Conservation (phyloP, 257 asterid species). For the Linaria vulgaris region DNA sequence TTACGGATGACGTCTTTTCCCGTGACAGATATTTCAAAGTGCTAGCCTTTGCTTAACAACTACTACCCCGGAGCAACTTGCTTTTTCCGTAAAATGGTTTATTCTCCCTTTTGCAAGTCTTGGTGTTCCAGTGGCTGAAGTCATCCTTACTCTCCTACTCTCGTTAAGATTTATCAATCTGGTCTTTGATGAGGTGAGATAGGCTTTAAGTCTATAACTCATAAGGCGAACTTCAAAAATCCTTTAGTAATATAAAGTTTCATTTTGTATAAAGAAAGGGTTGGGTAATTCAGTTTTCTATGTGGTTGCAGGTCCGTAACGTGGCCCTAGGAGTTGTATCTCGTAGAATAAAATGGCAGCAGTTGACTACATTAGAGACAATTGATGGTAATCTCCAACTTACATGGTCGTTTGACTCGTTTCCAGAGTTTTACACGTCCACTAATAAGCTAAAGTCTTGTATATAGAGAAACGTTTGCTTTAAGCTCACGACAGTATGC, state of each 20-base stretch:
- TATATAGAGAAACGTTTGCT: no score
- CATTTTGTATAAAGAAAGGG: not conserved
- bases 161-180: constrained; percentile 86
- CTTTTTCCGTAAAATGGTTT: constrained; percentile 87
- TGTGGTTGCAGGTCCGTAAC: constrained; percentile 68
- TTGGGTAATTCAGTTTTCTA: not conserved
- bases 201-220: no score
- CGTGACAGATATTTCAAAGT: constrained; percentile 84
- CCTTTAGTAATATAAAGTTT: no score
- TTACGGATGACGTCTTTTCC: constrained; percentile 23
- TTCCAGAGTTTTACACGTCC: not conserved
- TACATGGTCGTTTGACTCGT: not conserved
- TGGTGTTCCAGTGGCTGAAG: constrained; percentile 88
- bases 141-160: constrained; percentile 84
- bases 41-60: constrained; percentile 95
- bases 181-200: constrained; percentile 92
- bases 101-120: constrained; percentile 62
- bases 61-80: constrained; percentile 94
- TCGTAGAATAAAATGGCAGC: constrained; percentile 89
- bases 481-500: no score
- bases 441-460: not conserved
- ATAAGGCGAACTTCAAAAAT: no score
- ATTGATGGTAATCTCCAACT: constrained; percentile 60
- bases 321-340: constrained; percentile 93
- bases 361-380: constrained; percentile 78